phyloP scores from a whole-genome alignment of 306 rosid species.

The Rosa multiflora region DNA sequence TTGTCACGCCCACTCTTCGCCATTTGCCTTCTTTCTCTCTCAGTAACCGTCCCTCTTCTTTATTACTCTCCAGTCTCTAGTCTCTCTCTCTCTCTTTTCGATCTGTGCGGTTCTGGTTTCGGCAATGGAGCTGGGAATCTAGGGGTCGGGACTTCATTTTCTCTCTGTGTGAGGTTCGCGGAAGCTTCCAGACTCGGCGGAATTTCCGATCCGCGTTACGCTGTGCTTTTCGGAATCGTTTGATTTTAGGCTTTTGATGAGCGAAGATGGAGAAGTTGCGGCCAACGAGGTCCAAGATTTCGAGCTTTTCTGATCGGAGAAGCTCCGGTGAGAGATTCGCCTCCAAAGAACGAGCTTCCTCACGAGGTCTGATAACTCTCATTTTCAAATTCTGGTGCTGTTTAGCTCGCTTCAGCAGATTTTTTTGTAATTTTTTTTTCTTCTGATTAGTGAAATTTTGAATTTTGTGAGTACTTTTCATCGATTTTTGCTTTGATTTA shows the following conservation, averaged over 20 bases:
- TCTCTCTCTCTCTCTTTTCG: not conserved
- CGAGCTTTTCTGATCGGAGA: slow-evolving; percentile 33
- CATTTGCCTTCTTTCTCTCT: slow-evolving; percentile 11
- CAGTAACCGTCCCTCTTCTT: not conserved
- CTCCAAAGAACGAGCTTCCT: slow-evolving; percentile 28
- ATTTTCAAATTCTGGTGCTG: not conserved
- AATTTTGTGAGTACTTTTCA: not conserved
- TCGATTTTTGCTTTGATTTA: not conserved
- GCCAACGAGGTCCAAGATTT: slow-evolving; percentile 40
- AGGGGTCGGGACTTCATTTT: not conserved
- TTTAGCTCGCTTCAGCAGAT: slow-evolving; percentile 6
- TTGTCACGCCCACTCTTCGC: slow-evolving; percentile 6
- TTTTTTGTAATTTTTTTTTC: not conserved
- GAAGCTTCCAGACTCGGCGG: slow-evolving; percentile 6
- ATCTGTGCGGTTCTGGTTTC: slow-evolving; percentile 12
- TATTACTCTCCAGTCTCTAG: not conserved
- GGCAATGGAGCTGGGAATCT: not conserved
- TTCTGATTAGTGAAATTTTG: too few species aligned
- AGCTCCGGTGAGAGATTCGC: slow-evolving; percentile 30
- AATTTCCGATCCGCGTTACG: slow-evolving; percentile 22
- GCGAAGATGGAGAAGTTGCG: slow-evolving; percentile 56
- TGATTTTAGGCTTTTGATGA: slow-evolving; percentile 35
- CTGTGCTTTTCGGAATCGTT: not conserved
- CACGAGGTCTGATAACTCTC: slow-evolving; percentile 45
- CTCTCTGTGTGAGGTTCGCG: slow-evolving; percentile 8